These are phyloP conservation scores for Cytospora chrysosperma DNA, from an alignment of 2,329 filamentous ascomycete genomes.

Conservation along the genomic window DNA sequence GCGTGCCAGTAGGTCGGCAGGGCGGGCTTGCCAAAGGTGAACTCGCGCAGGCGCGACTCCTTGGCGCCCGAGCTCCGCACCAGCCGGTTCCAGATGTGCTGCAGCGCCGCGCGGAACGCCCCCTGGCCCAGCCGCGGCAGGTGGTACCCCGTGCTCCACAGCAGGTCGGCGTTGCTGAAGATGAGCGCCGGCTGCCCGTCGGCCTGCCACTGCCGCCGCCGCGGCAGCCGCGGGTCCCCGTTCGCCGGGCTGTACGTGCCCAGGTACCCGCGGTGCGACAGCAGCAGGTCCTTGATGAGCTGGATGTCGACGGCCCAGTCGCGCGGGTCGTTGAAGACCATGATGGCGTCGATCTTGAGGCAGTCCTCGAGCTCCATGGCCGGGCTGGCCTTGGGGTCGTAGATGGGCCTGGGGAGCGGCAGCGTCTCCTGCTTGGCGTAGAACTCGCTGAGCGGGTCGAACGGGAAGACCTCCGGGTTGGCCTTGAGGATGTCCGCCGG, in stretches of 20 bases:
- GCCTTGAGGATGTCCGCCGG: conserved; percentile 79
- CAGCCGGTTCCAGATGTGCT: conserved; percentile 45
- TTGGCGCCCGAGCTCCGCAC: conserved; percentile 45
- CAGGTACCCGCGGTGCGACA: conserved; percentile 74
- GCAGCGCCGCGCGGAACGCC: conserved; percentile 77
- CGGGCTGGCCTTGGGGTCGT: conserved; percentile 24
- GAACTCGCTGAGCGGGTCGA: conserved; percentile 64
- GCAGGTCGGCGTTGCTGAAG: conserved; percentile 87
- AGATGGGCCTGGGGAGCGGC: conserved; percentile 49
- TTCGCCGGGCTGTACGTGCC: conserved; percentile 79
- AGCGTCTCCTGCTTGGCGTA: conserved; percentile 60
- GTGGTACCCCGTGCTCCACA: conserved; percentile 84
- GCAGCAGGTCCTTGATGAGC: conserved; percentile 77
- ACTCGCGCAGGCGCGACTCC: conserved; percentile 52
- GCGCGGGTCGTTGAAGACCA: conserved; percentile 93
- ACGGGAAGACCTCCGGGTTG: conserved; percentile 79
- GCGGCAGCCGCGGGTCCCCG: conserved; percentile 60
- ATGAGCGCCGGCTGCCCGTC: conserved; percentile 79
- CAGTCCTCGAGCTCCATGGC: conserved; percentile 34
- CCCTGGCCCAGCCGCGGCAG: conserved; percentile 88
- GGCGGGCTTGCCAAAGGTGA: conserved; percentile 73
- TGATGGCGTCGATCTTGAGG: conserved; percentile 82
- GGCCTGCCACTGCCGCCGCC: conserved; percentile 71
- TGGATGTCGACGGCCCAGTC: conserved; percentile 94
- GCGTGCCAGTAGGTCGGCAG: conserved; percentile 79